Evolutionary conservation across 1,284 basidiomycete species (phyloP).

Genomic region (Cutaneotrichosporon sp.): DNA sequence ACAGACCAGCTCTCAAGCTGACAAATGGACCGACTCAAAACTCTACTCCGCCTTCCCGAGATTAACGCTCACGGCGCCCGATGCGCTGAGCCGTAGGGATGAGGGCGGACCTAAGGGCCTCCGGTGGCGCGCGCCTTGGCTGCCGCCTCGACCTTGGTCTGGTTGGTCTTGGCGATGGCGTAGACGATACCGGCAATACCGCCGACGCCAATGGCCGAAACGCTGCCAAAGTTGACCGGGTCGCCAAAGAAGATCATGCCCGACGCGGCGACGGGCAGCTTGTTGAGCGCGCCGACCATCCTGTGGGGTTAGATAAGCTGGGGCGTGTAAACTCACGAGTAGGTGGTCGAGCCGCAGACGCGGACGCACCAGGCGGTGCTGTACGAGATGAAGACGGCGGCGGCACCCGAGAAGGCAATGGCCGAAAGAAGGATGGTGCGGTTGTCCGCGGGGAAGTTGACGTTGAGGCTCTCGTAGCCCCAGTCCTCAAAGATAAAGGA

Average conservation of each 20-base stretch:
- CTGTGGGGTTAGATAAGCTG: constrained; percentile 48
- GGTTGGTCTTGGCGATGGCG: constrained; percentile 65
- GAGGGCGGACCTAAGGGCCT: constrained; percentile 7
- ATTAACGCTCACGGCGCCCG: background rate
- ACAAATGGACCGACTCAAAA: background rate
- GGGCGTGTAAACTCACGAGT: constrained; percentile 54
- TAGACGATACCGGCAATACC: constrained; percentile 89
- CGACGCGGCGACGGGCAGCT: constrained; percentile 92
- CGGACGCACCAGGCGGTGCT: constrained; percentile 99
- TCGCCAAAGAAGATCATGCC: constrained; percentile 97
- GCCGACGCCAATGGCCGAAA: constrained; percentile 79
- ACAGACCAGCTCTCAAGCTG: background rate
- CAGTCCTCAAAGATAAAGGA: constrained; percentile 88
- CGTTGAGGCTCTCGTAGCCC: constrained; percentile 67
- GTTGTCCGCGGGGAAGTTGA: constrained; percentile 85
- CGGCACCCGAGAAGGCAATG: constrained; percentile 92
- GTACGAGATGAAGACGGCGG: constrained; percentile 95
- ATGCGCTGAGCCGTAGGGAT: too few relatives aligned
- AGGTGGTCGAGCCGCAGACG: constrained; percentile 93
- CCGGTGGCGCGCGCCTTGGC: constrained; percentile 29
- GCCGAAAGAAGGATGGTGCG: constrained; percentile 75
- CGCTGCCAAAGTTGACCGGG: constrained; percentile 74
- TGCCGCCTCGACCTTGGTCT: constrained; percentile 41
- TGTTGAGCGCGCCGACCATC: constrained; percentile 99
- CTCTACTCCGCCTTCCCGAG: background rate